Evolutionary conservation across 192 early-diverging fungal genomes (phyloP), one percentile per base, ranked within the genome.

Genomic region (Rhizophagus prolifer): DNA sequence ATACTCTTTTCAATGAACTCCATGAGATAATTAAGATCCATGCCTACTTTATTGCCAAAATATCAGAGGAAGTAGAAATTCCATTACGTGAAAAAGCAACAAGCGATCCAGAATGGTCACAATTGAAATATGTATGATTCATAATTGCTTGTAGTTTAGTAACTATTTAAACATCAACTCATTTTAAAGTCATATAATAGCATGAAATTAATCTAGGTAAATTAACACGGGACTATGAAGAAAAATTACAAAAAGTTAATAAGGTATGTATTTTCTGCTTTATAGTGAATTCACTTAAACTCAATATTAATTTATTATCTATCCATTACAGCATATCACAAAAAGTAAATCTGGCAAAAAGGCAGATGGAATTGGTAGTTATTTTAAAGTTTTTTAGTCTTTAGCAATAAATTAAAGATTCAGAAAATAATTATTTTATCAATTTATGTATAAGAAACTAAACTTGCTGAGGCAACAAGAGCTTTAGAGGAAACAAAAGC

Each of bases 21-120:
- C 76, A n/a, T 6, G 77, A 81, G 50, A 67, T 78, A 50, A 54
- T 77, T 23, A 70, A 30, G 30, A 79, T 81, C 28, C 83, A 85
- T 50, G 23, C 73, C 58, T 47, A 75, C 65, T 73, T 87, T 72
- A 58, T 82, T 58, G n/a, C 64, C 12, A 79, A 79, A 44, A 80
- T 82, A 38, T n/a, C 31, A 26, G 79, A 89, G 31, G 79, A 85
- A 38, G 70, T 88, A 36, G 84, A 82, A 72, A 26, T 46, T 13
- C 80, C 81, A 4, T 54, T 85, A 69, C 79, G 83, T 14, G 62
- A 30, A 62, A 62, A 46, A 16, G 44, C 60, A 58, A 75, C 61
- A 2, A 44, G 62, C 30, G 73, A 75, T 30, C 64, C 31, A 72
- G 61, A 63, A 26, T 75, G 73, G 73, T 25, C 36, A 23, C 23